Evolutionary conservation across 1,284 basidiomycete genomes (phyloP).

Genomic region (Cutaneotrichosporon sp.): DNA sequence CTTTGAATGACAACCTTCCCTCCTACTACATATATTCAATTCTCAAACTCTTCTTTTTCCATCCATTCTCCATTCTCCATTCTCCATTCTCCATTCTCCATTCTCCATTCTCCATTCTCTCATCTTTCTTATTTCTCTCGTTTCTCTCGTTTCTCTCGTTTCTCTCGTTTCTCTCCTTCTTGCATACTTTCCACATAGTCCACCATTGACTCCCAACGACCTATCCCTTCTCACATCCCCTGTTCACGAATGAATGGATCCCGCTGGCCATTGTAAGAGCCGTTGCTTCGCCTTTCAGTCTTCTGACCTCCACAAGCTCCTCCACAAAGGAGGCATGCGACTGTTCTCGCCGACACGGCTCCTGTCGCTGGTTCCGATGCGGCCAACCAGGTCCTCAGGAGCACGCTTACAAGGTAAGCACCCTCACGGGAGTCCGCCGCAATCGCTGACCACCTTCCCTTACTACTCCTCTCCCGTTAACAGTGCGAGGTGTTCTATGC

Average conservation of each 20-base stretch:
- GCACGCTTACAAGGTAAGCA: conserved; percentile 17
- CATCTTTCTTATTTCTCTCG: background rate
- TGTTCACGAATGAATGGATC: too few species aligned
- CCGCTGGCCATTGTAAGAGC: background rate
- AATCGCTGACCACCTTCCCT: background rate
- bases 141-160: background rate
- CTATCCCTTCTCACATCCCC: too few species aligned
- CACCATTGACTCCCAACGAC: too few species aligned
- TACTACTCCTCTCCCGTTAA: background rate
- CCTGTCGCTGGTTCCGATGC: conserved; percentile 17
- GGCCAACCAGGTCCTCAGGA: conserved; percentile 17
- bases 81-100: background rate
- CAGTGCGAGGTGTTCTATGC: conserved; percentile 19
- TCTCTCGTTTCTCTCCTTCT: background rate
- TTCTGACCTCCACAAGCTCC: background rate
- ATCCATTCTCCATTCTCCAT: too few species aligned
- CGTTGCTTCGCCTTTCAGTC: background rate
- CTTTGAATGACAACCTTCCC: too few species aligned
- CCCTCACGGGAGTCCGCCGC: too few species aligned
- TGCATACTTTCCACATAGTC: too few species aligned
- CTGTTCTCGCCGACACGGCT: conserved; percentile 3
- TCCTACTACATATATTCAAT: too few species aligned
- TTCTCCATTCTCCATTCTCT: background rate
- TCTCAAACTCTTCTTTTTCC: too few species aligned
- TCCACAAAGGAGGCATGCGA: background rate